Conservation (phyloP, 73 alveolate genomes). For the Symbiodinium pilosum region DNA sequence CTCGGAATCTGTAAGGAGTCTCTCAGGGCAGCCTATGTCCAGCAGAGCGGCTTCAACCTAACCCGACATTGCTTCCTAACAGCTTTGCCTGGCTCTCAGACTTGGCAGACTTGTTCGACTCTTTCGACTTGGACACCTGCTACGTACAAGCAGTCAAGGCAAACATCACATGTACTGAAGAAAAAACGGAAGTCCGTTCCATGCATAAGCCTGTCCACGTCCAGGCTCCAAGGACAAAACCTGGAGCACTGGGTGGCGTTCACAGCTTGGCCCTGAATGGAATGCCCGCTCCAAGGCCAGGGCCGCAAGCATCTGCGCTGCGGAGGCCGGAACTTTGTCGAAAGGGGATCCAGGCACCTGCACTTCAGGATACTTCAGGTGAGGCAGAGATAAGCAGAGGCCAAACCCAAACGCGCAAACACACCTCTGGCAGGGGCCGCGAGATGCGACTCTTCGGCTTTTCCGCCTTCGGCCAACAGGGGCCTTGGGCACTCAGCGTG, state of each 20-base stretch:
- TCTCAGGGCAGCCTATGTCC: no score
- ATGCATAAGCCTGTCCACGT: background rate
- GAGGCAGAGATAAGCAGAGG: no score
- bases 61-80: no score
- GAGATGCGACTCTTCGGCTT: background rate
- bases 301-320: constrained; percentile 20
- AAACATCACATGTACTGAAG: background rate
- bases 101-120: background rate
- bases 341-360: constrained; percentile 9
- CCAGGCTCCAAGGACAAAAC: constrained; percentile 13
- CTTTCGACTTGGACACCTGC: background rate
- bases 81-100: background rate
- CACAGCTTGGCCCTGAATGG: background rate
- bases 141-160: no score
- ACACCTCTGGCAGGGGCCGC: constrained; percentile 13
- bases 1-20: no score
- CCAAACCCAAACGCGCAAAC: no score
- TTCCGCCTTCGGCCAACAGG: background rate
- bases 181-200: background rate
- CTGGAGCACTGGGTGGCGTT: background rate
- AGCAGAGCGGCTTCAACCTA: no score
- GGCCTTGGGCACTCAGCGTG: background rate
- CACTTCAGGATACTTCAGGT: no score
- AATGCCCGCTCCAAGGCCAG: background rate
- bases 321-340: constrained; percentile 14